Evolutionary conservation across 75 land plant species (phyloP).

Genomic region (Cunninghamia lanceolata): DNA sequence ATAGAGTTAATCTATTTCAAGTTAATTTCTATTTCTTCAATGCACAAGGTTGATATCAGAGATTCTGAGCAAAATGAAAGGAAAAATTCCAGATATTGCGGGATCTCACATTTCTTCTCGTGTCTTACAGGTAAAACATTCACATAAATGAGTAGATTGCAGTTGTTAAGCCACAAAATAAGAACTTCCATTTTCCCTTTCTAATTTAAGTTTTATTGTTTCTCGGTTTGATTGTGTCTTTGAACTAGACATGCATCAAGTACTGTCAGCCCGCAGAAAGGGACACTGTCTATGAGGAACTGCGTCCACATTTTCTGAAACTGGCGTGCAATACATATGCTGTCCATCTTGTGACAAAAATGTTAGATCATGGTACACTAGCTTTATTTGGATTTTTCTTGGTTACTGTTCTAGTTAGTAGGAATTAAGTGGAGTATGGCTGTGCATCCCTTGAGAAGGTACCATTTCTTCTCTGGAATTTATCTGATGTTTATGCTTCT

Average conservation of each 20-base stretch:
- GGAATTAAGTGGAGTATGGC: not conserved
- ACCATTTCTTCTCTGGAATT: not conserved
- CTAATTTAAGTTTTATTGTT: not conserved
- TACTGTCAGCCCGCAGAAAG: conserved; percentile 75
- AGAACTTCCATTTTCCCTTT: not conserved
- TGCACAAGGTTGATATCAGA: conserved; percentile 58
- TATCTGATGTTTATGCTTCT: not conserved
- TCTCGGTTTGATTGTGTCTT: not conserved
- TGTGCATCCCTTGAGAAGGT: not conserved
- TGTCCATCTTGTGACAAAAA: conserved; percentile 81
- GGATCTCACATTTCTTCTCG: conserved; percentile 81
- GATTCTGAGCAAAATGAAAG: conserved; percentile 80
- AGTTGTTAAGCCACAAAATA: not conserved
- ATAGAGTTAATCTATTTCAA: not conserved
- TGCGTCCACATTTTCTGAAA: conserved; percentile 82
- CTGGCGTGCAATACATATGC: conserved; percentile 85
- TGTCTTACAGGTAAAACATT: conserved; percentile 63
- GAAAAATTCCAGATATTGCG: conserved; percentile 81
- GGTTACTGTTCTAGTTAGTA: not conserved
- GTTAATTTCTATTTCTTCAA: not conserved
- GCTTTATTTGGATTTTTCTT: not conserved
- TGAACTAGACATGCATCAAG: conserved; percentile 81
- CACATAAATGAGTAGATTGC: not conserved
- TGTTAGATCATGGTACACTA: conserved; percentile 85
- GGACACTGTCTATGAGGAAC: conserved; percentile 72